Evolutionary conservation across 1,139 yeast genomes (phyloP), one percentile per base, ranked within the genome.

Genomic region (Magnusiomyces tetraspermus): DNA sequence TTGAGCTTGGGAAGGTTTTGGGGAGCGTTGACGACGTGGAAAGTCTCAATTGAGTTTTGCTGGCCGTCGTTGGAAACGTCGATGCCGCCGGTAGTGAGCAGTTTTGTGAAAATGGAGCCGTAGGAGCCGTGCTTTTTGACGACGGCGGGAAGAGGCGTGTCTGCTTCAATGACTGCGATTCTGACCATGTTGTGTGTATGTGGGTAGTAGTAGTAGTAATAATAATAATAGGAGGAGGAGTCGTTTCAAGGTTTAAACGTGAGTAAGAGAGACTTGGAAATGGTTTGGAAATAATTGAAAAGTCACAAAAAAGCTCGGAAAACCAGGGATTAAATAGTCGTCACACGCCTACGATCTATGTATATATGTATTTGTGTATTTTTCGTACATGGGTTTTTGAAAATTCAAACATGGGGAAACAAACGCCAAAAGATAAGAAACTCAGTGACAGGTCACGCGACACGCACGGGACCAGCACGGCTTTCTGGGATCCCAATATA

Each of bases 1-100:
- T 56, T 61, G 1, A 80, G 62, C 0, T 66, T 68, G 3, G 82
- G 81, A 22, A 50, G 40, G 49, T 68, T 73, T 41, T 70, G 69
- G 17, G 63, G 61, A 26, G 69, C 65, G 36, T 60, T 60, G 41
- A 75, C 74, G 3, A 79, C 77, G 54, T 77, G 64, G 48, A 70
- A 59, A 17, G 36, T 13, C 13, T 17, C 38, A 3, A 47, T 46
- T 10, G 48, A 55, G 21, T 47, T 22, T 17, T 57, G 56, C 19
- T 62, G 57, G 2, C 68, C 70, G 6, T 69, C 67, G 33, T 28
- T 28, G 6, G 33, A 8, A 28, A 28, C 11, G 33, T 28, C 33
- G 11, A 28, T 8, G 11, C 33, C 33, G 11, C 11, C 33, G 1
- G 60, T 51, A 23, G 59, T 55, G 52, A 67, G 59, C 19, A 67